phyloP scores from a whole-genome alignment of 1,139 yeast genomes.

The Yamadazyma dendronema region DNA sequence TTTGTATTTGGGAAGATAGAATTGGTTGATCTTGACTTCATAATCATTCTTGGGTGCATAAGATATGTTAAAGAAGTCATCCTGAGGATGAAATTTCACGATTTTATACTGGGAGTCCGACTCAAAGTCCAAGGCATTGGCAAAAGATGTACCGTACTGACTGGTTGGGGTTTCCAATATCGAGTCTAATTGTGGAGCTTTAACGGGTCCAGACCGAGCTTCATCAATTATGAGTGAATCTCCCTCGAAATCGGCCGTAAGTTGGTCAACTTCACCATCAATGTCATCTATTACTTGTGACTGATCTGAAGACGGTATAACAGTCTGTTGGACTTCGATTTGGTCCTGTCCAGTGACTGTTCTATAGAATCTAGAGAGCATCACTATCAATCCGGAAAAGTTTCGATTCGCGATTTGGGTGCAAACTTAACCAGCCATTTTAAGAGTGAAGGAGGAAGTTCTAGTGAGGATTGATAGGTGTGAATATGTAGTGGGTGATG shows the following conservation, averaged over 20 bases:
- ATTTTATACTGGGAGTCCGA: slow-evolving; percentile 10
- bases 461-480: no score
- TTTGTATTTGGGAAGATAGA: slow-evolving; percentile 13
- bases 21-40: slow-evolving; percentile 14
- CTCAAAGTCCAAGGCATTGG: slow-evolving; percentile 12
- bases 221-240: slow-evolving; percentile 14
- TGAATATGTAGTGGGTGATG: no score
- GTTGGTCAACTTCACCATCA: slow-evolving; percentile 4
- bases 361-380: not conserved
- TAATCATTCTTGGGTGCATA: slow-evolving; percentile 9
- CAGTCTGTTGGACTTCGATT: no score
- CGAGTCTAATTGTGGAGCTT: not conserved
- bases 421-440: no score
- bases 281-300: not conserved
- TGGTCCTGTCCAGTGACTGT: not conserved
- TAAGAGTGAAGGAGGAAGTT: no score
- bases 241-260: slow-evolving; percentile 10
- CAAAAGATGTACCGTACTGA: slow-evolving; percentile 18
- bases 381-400: not conserved
- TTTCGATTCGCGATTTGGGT: not conserved
- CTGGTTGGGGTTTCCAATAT: not conserved
- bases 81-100: slow-evolving; percentile 10
- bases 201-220: slow-evolving; percentile 9
- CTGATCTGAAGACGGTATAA: no score
- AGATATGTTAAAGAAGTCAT: slow-evolving; percentile 7